Conservation (phyloP, 331 rosid species). For the Arachis monticola region DNA sequence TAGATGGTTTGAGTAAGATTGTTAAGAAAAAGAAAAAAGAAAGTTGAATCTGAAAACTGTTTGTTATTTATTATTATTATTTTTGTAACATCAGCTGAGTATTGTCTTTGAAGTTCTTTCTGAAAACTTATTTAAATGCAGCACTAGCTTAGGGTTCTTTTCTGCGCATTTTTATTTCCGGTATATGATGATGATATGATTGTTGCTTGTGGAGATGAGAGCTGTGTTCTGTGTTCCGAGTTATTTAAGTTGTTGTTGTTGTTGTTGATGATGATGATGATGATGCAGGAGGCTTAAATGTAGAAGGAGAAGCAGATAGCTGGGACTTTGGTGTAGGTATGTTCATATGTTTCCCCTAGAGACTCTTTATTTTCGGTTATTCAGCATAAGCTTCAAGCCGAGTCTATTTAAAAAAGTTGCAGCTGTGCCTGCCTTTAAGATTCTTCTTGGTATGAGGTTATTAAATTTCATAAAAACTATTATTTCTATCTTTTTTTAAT, state of each 20-base stretch:
- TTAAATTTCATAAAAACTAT: slow-evolving; percentile 5
- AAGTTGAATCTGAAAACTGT: too few species aligned
- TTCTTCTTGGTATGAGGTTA: slow-evolving; percentile 10
- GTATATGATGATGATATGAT: not conserved
- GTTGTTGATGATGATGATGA: not conserved
- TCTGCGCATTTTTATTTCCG: not conserved
- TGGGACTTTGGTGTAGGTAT: slow-evolving; percentile 98
- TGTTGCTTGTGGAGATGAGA: not conserved
- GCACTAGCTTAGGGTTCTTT: not conserved
- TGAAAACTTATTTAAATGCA: not conserved
- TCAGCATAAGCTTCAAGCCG: slow-evolving; percentile 26
- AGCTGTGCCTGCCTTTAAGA: not conserved
- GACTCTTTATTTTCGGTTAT: slow-evolving; percentile 25
- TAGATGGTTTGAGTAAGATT: too few species aligned
- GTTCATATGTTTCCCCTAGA: slow-evolving; percentile 14
- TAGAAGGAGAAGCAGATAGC: slow-evolving; percentile 95
- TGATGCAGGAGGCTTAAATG: slow-evolving; percentile 80
- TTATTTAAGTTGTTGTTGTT: not conserved
- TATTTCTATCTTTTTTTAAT: not conserved
- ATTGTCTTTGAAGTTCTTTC: not conserved
- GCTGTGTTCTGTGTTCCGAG: slow-evolving; percentile 16
- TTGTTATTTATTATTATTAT: too few species aligned
- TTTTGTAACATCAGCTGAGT: not conserved
- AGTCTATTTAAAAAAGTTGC: not conserved
- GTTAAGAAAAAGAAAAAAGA: too few species aligned